Base-by-base conservation (phyloP, 2,329 filamentous ascomycete genomes). In the Diaporthe vaccinii region DNA sequence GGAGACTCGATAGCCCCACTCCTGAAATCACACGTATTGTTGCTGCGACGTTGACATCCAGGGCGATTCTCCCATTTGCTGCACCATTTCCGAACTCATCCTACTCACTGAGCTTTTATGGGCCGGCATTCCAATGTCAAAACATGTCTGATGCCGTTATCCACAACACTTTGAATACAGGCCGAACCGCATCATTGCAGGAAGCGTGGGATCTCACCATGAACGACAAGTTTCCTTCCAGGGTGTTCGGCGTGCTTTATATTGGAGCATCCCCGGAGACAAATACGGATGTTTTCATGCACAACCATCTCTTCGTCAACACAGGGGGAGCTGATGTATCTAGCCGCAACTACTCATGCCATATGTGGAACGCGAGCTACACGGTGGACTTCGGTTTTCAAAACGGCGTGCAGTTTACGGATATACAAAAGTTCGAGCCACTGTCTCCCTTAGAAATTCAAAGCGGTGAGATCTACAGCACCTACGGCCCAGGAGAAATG, bases 361-460 rank as follows among this genome's bases (percentile, higher is more conserved):
- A 62, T 25, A 22, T 31, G 17, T 62, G 59, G 59, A 62, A 62
- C 39, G 31, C 41, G 39, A 62, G 59, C 39, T 62, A 62, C 8
- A 62, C 59, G 25, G 59, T 46, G 25, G 25, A 22, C 3, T 62
- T 62, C 39, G 28, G 15, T 1, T 62, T n/a, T 20, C 39, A 62
- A 31, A 25, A 46, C 59, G 59, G 10, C 59, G 39, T 46, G 39
- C 59, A 46, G 59, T 25, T 39, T 14, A 28, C 59, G 15, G 39
- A 46, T 8, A 62, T 62, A 4, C 59, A n/a, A 15, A n/a, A 31
- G 5, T 22, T 22, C 5, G 59, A 62, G 59, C 59, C 10, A 28
- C 15, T 62, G 2, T 4, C 25, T 20, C 25, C 34, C 59, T 15
- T 44, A 2, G 25, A 62, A 0, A 22, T 62, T 17, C 3, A 41